phyloP scores from a whole-genome alignment of 2,329 filamentous ascomycete species.

The Pseudopithomyces chartarum region DNA sequence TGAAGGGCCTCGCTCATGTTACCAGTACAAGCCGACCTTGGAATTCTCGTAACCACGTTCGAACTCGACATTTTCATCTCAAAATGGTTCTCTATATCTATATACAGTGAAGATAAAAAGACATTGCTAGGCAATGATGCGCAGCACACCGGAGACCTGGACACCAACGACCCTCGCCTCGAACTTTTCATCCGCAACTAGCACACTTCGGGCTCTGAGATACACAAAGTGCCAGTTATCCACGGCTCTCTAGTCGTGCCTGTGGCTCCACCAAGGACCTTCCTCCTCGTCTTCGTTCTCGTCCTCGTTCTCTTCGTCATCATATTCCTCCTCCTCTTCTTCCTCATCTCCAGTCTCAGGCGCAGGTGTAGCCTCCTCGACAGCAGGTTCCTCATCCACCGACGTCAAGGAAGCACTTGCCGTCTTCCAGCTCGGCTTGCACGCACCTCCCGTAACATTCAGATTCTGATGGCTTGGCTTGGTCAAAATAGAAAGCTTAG shows the following conservation, averaged over 20 bases:
- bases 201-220: too few species aligned
- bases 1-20: too few species aligned
- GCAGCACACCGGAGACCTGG: too few species aligned
- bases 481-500: conserved; percentile 24
- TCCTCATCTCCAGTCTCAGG: background rate
- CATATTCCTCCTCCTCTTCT: conserved; percentile 3
- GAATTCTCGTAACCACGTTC: too few species aligned
- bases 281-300: background rate
- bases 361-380: background rate
- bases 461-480: conserved; percentile 23
- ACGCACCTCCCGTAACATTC: conserved; percentile 20
- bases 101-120: too few species aligned
- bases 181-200: too few species aligned
- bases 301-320: background rate
- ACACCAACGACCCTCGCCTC: too few species aligned
- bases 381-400: background rate
- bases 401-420: background rate
- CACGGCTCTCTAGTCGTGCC: background rate
- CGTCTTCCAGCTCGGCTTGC: background rate
- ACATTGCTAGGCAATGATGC: too few species aligned
- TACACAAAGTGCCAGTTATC: background rate
- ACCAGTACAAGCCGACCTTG: too few species aligned
- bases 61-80: too few species aligned
- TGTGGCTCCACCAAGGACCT: background rate
- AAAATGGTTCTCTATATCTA: too few species aligned